A percentile compares a stretch with the other conserved stretches of the same genome.
Conservation (phyloP, 306 rosid species). For the Glycine latifolia region DNA sequence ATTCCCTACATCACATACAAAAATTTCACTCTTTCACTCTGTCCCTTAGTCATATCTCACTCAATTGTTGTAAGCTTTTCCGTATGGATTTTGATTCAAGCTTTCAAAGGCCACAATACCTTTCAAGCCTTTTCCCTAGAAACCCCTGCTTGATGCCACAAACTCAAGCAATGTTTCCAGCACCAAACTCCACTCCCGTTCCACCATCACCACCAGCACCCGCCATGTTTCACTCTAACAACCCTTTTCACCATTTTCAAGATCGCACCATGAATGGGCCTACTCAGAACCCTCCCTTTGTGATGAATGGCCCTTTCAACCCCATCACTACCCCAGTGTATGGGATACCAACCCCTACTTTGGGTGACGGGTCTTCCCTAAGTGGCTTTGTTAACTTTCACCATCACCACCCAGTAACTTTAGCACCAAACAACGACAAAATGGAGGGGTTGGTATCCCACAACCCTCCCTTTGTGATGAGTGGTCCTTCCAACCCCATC, state of each 20-base stretch:
- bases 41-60: not conserved
- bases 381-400: not conserved
- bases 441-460: too few species aligned
- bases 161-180: not conserved
- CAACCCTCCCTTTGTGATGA: not conserved
- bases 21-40: not conserved
- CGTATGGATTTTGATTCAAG: conserved; percentile 6
- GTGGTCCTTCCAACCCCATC: not conserved
- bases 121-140: not conserved
- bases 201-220: not conserved
- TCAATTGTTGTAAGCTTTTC: not conserved
- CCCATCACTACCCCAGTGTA: not conserved
- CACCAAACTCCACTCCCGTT: not conserved
- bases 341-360: not conserved
- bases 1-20: not conserved
- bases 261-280: not conserved
- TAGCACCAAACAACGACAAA: not conserved
- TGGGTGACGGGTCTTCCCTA: not conserved
- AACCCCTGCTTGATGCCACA: not conserved
- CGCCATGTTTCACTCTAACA: not conserved
- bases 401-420: not conserved
- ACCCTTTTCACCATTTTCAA: not conserved
- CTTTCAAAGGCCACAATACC: not conserved
- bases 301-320: not conserved
- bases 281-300: not conserved